phyloP scores from a whole-genome alignment of 2,329 filamentous ascomycete species.

The Blastomyces emzantsi region DNA sequence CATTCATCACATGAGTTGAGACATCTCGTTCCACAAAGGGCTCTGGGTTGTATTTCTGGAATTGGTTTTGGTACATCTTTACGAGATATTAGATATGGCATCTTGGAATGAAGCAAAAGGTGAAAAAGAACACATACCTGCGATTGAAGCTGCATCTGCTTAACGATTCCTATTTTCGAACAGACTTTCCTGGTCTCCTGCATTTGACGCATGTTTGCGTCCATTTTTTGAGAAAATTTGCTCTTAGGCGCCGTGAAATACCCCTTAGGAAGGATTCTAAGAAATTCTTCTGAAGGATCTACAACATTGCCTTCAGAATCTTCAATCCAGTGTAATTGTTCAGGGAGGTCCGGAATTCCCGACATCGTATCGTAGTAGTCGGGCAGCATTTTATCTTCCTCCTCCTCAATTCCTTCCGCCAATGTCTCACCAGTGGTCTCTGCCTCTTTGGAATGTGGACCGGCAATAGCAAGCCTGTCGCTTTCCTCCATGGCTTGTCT shows the following conservation, averaged over 20 bases:
- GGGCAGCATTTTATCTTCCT: constrained; percentile 73
- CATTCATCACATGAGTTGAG: constrained; percentile 78
- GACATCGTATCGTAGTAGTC: constrained; percentile 91
- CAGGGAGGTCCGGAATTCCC: constrained; percentile 72
- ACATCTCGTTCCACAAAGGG: constrained; percentile 82
- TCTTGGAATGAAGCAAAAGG: not conserved
- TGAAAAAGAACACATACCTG: constrained; percentile 52
- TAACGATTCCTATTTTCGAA: constrained; percentile 94
- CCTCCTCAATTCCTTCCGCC: constrained; percentile 89
- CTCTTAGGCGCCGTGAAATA: constrained; percentile 68
- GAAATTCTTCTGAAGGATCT: constrained; percentile 75
- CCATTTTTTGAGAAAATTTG: constrained; percentile 67
- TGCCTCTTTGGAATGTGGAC: constrained; percentile 37
- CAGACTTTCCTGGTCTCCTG: constrained; percentile 95
- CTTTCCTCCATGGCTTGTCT: constrained; percentile 54
- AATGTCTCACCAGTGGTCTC: constrained; percentile 61
- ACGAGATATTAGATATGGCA: constrained; percentile 15
- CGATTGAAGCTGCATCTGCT: constrained; percentile 98
- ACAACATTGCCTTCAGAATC: constrained; percentile 83
- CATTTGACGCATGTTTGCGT: constrained; percentile 87
- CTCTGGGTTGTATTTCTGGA: constrained; percentile 88
- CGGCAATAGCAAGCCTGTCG: constrained; percentile 36
- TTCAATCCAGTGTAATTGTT: constrained; percentile 75
- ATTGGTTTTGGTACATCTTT: constrained; percentile 94
- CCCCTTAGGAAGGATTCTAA: constrained; percentile 65